These are phyloP conservation scores for Penicillium glabrum DNA, from an alignment of 2,329 filamentous ascomycete species.

Conservation along the genomic window DNA sequence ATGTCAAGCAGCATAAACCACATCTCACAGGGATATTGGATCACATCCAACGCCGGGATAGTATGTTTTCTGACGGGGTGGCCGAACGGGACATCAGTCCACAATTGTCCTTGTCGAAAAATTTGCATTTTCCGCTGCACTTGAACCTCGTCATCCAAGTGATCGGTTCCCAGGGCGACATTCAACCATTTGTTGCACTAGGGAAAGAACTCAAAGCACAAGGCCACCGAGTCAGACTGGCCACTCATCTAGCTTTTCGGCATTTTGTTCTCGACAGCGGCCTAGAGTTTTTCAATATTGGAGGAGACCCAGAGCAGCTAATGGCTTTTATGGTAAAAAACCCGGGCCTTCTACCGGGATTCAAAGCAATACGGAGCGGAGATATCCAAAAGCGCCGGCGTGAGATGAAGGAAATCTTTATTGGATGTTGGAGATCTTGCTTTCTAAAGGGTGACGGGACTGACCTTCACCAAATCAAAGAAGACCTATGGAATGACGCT, in stretches of 20 bases:
- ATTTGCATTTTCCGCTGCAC: constrained; percentile 12
- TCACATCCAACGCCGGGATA: constrained; percentile 7
- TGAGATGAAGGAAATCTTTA: constrained; percentile 77
- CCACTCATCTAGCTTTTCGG: constrained; percentile 69
- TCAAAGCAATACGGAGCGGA: constrained; percentile 72
- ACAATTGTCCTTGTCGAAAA: background rate
- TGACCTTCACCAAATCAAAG: constrained; percentile 54
- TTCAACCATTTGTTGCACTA: constrained; percentile 72
- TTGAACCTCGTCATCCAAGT: constrained; percentile 71
- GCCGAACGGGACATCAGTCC: background rate
- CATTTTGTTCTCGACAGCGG: constrained; percentile 68
- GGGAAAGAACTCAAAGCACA: constrained; percentile 66
- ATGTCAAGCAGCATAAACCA: constrained; percentile 16
- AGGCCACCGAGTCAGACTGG: constrained; percentile 71
- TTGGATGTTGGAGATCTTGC: constrained; percentile 84
- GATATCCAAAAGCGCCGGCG: constrained; percentile 73
- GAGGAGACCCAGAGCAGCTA: constrained; percentile 70
- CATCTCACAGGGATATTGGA: constrained; percentile 18
- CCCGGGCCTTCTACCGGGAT: constrained; percentile 77
- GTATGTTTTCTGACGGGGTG: background rate
- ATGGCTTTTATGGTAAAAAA: constrained; percentile 94
- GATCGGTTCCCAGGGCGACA: constrained; percentile 71
- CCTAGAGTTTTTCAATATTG: constrained; percentile 74
- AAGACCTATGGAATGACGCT: constrained; percentile 37
- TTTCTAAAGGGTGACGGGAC: constrained; percentile 72